Base-by-base conservation (phyloP, 1,284 basidiomycete genomes). In the Coniophora puteana region DNA sequence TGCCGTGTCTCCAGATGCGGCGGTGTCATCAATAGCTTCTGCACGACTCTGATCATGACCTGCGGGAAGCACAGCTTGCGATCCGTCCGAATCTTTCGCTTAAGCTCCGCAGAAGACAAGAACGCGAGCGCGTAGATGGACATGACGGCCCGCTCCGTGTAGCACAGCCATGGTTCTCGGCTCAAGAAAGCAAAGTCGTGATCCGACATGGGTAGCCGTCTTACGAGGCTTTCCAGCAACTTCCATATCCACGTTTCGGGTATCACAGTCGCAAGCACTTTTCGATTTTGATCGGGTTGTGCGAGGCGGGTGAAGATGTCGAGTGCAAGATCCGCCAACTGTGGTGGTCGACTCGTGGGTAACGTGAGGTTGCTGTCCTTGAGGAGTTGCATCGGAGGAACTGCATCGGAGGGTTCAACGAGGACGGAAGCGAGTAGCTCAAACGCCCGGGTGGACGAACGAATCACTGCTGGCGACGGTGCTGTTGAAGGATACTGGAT, bases 71-170 rank as follows among this genome's bases (percentile, higher is more conserved):
- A 76, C 36, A 88, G 64, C 45, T 61, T 61, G 38, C 76, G 67
- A 59, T 81, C 69, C 31, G 65, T 57, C 49, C 88, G 86, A 51
- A 94, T 73, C 43, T 67, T 71, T 40, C 72, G 63, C 64, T 95
- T 92, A 44, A 93, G 59, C 23, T 72, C 64, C 1, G 82, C 80
- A 1, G 91, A 76, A 4, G 92, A 79, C 35, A 95, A 70, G 71
- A 93, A 97, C 7, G 85, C 81, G 45, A 98, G 67, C 25, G 86
- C 84, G 68, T 96, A 97, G 28, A 96, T 74, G 13, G 78, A 78
- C 70, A 94, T 79, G 16, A 87, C 72, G 31, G 78, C 67, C 45
- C 88, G 83, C 67, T 95, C 91, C 48, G 87, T 66, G 60, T 91
- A 89, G 29, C 81, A 79, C 32, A 94, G 64, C 76, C 89, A 89